Percentiles rank a stretch among this genome's conserved stretches.
Conservation (phyloP, 1,284 basidiomycete species). For the Cutaneotrichosporon daszewskae region DNA sequence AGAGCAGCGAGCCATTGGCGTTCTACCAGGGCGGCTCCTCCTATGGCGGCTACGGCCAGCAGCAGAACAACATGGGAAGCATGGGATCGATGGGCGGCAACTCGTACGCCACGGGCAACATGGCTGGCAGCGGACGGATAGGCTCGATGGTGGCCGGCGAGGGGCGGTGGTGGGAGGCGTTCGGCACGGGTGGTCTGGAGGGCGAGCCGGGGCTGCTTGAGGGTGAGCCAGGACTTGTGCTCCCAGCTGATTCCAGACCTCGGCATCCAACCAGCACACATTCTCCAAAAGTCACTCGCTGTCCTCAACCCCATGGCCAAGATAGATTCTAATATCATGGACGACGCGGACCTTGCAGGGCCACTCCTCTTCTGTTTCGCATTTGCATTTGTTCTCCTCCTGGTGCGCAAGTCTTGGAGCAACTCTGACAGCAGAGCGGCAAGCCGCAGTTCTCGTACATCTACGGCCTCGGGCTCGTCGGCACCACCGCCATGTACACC, state of each 20-base stretch:
- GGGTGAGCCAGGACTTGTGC: conserved; percentile 54
- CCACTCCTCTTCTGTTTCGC: conserved; percentile 89
- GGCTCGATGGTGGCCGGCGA: conserved; percentile 63
- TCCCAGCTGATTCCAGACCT: conserved; percentile 62
- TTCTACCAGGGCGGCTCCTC: conserved; percentile 32
- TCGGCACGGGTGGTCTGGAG: conserved; percentile 91
- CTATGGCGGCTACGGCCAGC: conserved; percentile 5
- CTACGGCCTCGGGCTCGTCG: conserved; percentile 93
- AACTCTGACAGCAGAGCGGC: conserved; percentile 62
- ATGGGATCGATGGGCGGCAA: conserved; percentile 31
- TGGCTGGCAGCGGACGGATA: conserved; percentile 27
- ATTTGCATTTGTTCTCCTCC: conserved; percentile 82
- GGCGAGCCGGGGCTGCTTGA: conserved; percentile 88
- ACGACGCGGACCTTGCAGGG: conserved; percentile 96
- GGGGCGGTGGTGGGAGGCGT: conserved; percentile 87
- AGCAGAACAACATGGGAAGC: conserved; percentile 9
- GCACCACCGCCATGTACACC: conserved; percentile 88
- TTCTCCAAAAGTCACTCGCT: conserved; percentile 86
- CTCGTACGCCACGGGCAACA: conserved; percentile 26
- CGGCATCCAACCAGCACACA: conserved; percentile 95
- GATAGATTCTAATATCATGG: conserved; percentile 95
- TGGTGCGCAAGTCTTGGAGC: conserved; percentile 58
- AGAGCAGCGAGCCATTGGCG: conserved; percentile 33
- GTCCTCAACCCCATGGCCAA: conserved; percentile 86
- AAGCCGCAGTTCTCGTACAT: conserved; percentile 99